phyloP scores from a whole-genome alignment of 2,329 filamentous ascomycete species.

The Epichloe festucae region DNA sequence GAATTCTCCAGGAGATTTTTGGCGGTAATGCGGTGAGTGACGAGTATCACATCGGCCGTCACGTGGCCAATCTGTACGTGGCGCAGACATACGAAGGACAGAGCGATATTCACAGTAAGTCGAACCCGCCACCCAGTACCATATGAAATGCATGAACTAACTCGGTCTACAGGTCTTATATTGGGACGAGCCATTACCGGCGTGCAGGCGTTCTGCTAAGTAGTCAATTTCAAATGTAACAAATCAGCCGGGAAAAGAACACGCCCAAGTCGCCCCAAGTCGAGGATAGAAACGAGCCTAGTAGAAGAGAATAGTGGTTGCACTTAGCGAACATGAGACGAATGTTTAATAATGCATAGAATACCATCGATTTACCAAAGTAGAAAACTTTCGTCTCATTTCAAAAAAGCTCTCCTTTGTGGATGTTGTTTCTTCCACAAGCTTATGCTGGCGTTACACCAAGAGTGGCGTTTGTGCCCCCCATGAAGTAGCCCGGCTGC shows the following conservation, averaged over 20 bases:
- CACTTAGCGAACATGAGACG: background rate
- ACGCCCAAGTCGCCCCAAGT: too few species aligned
- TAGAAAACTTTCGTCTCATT: too few species aligned
- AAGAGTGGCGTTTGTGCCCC: background rate
- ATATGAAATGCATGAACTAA: background rate
- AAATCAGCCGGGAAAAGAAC: too few species aligned
- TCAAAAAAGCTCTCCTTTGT: too few species aligned
- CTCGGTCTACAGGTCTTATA: slow-evolving; percentile 45
- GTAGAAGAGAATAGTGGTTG: background rate
- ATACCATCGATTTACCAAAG: background rate
- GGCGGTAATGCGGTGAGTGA: slow-evolving; percentile 97
- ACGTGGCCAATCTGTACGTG: slow-evolving; percentile 92
- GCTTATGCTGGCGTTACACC: background rate
- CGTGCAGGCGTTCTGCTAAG: slow-evolving; percentile 63
- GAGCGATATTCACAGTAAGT: slow-evolving; percentile 90
- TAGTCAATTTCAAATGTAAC: too few species aligned
- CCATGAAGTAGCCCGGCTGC: background rate
- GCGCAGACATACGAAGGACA: slow-evolving; percentile 98
- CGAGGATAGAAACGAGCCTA: too few species aligned
- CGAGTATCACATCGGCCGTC: slow-evolving; percentile 87
- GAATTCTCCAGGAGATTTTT: slow-evolving; percentile 84
- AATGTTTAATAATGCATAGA: background rate
- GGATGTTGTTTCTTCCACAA: too few species aligned
- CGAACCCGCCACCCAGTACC: background rate
- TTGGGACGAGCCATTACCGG: slow-evolving; percentile 58